These are phyloP conservation scores for Periglandula ipomoeae DNA, from an alignment of 2,329 filamentous ascomycete genomes.

Conservation along the genomic window DNA sequence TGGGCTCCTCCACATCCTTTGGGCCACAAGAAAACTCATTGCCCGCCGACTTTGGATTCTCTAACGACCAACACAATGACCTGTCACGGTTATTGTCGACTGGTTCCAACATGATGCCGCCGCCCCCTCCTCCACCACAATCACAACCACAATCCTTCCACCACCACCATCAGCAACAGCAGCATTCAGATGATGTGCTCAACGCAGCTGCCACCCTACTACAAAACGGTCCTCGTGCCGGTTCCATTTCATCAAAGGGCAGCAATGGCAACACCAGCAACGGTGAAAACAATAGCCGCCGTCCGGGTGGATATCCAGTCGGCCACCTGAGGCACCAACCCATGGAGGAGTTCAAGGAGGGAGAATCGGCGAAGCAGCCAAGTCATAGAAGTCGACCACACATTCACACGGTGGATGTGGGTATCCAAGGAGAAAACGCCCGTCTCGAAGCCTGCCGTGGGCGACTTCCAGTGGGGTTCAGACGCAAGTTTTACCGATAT, in stretches of 20 bases:
- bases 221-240: constrained; percentile 28
- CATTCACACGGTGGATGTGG: constrained; percentile 34
- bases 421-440: constrained; percentile 19
- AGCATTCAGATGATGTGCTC: constrained; percentile 43
- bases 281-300: constrained; percentile 14
- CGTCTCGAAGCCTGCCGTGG: constrained; percentile 25
- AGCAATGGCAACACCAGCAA: constrained; percentile 17
- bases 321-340: constrained; percentile 34
- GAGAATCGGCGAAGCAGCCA: constrained; percentile 26
- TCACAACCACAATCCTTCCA: constrained; percentile 8
- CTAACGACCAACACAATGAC: constrained; percentile 11
- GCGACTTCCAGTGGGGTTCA: constrained; percentile 57
- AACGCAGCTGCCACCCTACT: constrained; percentile 44
- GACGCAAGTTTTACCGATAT: constrained; percentile 52
- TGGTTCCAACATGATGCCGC: constrained; percentile 26
- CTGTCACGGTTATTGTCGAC: constrained; percentile 10
- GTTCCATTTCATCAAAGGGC: constrained; percentile 1
- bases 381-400: constrained; percentile 23
- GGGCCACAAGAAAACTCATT: constrained; percentile 35
- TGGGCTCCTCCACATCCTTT: constrained; percentile 56
- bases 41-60: constrained; percentile 10
- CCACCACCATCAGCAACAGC: constrained; percentile 13
- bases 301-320: constrained; percentile 24
- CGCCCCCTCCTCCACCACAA: constrained; percentile 21
- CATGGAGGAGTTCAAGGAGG: constrained; percentile 32